Base-by-base conservation (phyloP, 805 yeast genomes). In the Ogataea allantospora region DNA sequence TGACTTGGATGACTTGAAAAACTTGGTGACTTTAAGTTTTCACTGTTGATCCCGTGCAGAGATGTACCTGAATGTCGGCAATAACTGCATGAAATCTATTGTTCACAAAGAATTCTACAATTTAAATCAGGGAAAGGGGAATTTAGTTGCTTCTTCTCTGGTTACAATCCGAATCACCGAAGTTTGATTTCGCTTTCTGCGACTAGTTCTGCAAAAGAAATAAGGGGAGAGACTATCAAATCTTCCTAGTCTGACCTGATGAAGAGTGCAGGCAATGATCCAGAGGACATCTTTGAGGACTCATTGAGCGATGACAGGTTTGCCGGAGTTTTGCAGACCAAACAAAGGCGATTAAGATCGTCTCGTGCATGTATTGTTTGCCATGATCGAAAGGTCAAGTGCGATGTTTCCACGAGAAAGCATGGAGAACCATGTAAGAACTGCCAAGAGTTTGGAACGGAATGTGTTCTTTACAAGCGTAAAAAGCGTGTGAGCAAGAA, bases 281-380 rank as follows among this genome's bases (percentile, higher is more conserved):
- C n/a, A n/a, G 23, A 21, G 4, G 23, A 21, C 9, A n/a, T 21
- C 23, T 7, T 21, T 7, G 27, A 24, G 5, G 27, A 24, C 6
- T 24, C 27, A 7, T 7, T 24, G 6, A 24, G 27, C 12, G 27
- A 24, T n/a, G 27, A 24, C 8, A 21, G 23, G 11, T 21, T 21
- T 21, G 8, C 23, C 4, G 8, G 9, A 4, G 27, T 12, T 14
- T 19, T 9, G 6, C 19, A 10, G 8, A 15, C 22, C 10, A 27
- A 21, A 44, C 43, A 27, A 40, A 43, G 48, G n/a, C n/a, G n/a
- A 72, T 71, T 47, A 53, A 79, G 42, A 35, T 83, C 88, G 1
- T 62, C 82, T 7, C 62, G 84, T 34, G 89, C 89, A 2, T 83
- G 89, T 55, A 75, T 73, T 27, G 80, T 80, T 15, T 85, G 91